A percentile compares a stretch with the other conserved stretches of the same genome.
Evolutionary conservation across 2,329 filamentous ascomycete genomes (phyloP).

Genomic region (Fusarium ambrosium): DNA sequence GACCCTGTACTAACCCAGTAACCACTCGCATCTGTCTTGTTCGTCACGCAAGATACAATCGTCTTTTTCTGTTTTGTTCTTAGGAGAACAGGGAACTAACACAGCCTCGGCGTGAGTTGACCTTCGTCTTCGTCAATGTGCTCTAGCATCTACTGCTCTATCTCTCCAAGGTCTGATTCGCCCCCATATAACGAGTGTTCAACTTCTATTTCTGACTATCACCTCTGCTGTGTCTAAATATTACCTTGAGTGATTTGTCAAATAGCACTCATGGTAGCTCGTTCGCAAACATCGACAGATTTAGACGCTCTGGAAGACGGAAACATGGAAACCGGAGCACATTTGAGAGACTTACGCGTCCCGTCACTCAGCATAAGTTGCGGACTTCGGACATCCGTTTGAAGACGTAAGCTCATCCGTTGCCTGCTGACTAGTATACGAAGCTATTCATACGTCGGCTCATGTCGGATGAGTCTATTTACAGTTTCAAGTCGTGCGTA

Average conservation of each 20-base stretch:
- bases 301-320: neutral
- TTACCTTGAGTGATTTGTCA: neutral
- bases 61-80: neutral
- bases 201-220: neutral
- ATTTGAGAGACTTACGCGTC: neutral
- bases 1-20: neutral
- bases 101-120: neutral
- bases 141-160: neutral
- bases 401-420: neutral
- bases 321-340: neutral
- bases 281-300: neutral
- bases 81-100: neutral
- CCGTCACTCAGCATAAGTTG: neutral
- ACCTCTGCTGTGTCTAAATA: neutral
- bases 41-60: neutral
- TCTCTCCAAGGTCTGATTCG: neutral
- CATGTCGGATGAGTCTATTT: neutral
- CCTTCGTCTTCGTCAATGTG: neutral
- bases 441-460: neutral
- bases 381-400: neutral
- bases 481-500: neutral
- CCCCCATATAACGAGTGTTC: neutral
- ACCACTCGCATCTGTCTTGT: neutral
- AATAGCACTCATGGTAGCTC: neutral
- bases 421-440: neutral